Percentiles rank a stretch among this genome's conserved stretches.
Evolutionary conservation across 1,284 basidiomycete genomes (phyloP).

Genomic region (Moesziomyces parantarcticus): DNA sequence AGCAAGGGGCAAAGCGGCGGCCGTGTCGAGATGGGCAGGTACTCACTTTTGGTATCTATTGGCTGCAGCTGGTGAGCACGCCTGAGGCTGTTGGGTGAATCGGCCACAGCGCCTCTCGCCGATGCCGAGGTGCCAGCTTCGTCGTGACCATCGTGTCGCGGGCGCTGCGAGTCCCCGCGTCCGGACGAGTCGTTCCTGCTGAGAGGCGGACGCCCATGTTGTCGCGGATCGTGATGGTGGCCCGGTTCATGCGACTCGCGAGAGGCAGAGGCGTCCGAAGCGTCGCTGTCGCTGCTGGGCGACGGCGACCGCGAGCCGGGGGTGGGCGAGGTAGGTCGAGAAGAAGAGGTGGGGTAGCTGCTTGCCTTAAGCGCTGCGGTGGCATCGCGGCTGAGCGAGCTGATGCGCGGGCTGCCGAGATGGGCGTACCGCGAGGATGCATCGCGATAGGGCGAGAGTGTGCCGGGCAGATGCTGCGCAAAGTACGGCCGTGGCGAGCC

Average conservation of each 20-base stretch:
- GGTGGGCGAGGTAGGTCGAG: slow-evolving; percentile 54
- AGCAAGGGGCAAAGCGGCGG: not conserved
- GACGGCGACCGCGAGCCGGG: slow-evolving; percentile 47
- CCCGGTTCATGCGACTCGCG: slow-evolving; percentile 6
- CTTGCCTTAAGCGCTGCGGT: slow-evolving; percentile 46
- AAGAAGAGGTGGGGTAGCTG: slow-evolving; percentile 59
- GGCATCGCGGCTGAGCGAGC: slow-evolving; percentile 61
- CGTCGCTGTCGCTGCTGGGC: slow-evolving; percentile 33
- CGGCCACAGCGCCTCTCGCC: slow-evolving; percentile 2
- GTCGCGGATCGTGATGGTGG: slow-evolving; percentile 1
- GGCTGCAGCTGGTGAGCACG: slow-evolving; percentile 27
- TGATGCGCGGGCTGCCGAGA: slow-evolving; percentile 58
- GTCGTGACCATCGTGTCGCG: slow-evolving; percentile 2
- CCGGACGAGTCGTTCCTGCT: slow-evolving; percentile 21
- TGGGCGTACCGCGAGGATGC: slow-evolving; percentile 57
- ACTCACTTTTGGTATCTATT: slow-evolving; percentile 54
- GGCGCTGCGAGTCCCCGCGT: slow-evolving; percentile 12
- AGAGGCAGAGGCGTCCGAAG: slow-evolving; percentile 17
- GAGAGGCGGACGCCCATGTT: slow-evolving; percentile 9
- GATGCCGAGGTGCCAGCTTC: slow-evolving; percentile 2
- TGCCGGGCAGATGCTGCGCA: slow-evolving; percentile 53
- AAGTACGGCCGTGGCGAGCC: slow-evolving; percentile 57
- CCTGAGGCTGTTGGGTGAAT: slow-evolving; percentile 24
- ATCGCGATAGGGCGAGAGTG: slow-evolving; percentile 63
- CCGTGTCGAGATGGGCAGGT: not conserved